Percentiles rank a stretch among this genome's conserved stretches.
Conservation (phyloP, 306 rosid genomes). For the Cucumis melo region DNA sequence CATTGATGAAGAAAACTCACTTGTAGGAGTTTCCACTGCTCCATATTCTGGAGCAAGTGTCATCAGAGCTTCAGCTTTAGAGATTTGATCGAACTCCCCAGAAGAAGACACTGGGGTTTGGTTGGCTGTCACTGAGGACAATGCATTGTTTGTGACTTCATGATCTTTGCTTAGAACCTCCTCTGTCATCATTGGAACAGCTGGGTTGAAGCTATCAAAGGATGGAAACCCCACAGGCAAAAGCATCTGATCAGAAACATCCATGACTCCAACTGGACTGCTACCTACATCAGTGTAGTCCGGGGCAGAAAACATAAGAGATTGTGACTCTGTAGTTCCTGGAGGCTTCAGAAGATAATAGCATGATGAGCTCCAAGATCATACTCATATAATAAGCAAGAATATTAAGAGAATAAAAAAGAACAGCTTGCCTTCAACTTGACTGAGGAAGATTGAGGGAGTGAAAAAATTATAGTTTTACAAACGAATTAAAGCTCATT, state of each 20-base stretch:
- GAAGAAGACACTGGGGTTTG: conserved; percentile 31
- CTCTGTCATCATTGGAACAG: conserved; percentile 43
- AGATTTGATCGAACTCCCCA: conserved; percentile 76
- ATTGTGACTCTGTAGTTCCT: conserved; percentile 90
- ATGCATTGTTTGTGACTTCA: conserved; percentile 34
- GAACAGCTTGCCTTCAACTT: background rate
- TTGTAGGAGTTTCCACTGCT: conserved; percentile 76
- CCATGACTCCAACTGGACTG: conserved; percentile 71
- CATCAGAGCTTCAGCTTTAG: conserved; percentile 93
- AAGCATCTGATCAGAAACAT: conserved; percentile 61
- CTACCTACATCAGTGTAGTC: conserved; percentile 65
- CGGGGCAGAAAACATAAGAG: conserved; percentile 60
- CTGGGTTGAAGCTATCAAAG: conserved; percentile 61
- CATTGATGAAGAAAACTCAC: conserved; percentile 60
- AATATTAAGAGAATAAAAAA: background rate
- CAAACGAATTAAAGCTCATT: background rate
- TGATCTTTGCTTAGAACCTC: conserved; percentile 49
- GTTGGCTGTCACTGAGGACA: conserved; percentile 32
- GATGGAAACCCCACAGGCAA: conserved; percentile 64
- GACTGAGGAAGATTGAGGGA: background rate
- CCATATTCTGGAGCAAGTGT: conserved; percentile 94
- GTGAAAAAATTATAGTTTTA: background rate
- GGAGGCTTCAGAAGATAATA: conserved; percentile 75
- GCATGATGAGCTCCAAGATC: conserved; percentile 12
- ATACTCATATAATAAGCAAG: background rate